These are phyloP conservation scores for Alternaria arborescens DNA, from an alignment of 2,329 filamentous ascomycete genomes.

Conservation along the genomic window DNA sequence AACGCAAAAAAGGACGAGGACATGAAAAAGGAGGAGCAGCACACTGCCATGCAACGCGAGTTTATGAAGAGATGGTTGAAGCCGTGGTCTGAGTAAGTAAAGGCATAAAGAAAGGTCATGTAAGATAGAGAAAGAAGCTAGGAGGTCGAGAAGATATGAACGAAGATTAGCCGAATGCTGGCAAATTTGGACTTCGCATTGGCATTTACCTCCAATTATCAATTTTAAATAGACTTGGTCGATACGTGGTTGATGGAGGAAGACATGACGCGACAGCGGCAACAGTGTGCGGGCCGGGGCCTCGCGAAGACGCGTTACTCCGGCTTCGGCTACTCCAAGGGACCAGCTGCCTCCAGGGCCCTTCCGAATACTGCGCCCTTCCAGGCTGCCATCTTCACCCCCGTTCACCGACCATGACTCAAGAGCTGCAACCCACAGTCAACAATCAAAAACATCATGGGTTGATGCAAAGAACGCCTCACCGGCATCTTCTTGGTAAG, in stretches of 20 bases:
- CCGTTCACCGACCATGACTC: neutral
- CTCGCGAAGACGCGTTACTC: neutral
- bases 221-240: neutral
- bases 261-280: neutral
- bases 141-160: too few relatives aligned
- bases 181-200: too few relatives aligned
- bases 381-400: neutral
- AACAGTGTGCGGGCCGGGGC: too few relatives aligned
- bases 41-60: too few relatives aligned
- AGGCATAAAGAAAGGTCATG: too few relatives aligned
- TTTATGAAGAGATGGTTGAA: too few relatives aligned
- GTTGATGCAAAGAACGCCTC: neutral
- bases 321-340: neutral
- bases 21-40: too few relatives aligned
- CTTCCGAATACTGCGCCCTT: neutral
- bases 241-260: neutral
- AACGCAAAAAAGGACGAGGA: too few relatives aligned
- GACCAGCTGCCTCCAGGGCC: neutral
- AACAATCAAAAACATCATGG: neutral
- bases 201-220: too few relatives aligned
- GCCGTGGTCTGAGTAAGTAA: too few relatives aligned
- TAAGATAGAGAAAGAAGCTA: too few relatives aligned
- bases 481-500: neutral
- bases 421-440: neutral
- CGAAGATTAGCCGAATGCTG: too few relatives aligned